A percentile compares a stretch with the other conserved stretches of the same genome.
phyloP scores from a whole-genome alignment of 2,329 filamentous ascomycete species.

The Xylariaceae sp. region DNA sequence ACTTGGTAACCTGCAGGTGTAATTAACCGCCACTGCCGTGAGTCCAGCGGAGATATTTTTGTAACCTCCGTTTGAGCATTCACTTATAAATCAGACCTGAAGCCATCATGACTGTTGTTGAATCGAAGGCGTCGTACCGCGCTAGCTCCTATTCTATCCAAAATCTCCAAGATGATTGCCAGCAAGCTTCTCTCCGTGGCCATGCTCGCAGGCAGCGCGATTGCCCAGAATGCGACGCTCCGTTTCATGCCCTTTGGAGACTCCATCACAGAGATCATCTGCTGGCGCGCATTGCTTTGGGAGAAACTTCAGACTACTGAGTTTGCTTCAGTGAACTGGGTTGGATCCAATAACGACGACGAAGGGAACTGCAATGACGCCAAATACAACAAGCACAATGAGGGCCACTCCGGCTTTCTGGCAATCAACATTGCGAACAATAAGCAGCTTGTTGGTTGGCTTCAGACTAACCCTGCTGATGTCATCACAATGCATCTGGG shows the following conservation, averaged over 20 bases:
- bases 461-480: slow-evolving; percentile 41
- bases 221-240: slow-evolving; percentile 28
- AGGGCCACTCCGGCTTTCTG: slow-evolving; percentile 43
- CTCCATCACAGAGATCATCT: slow-evolving; percentile 43
- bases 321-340: slow-evolving; percentile 38
- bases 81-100: too few relatives aligned
- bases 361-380: slow-evolving; percentile 36
- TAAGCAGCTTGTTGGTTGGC: slow-evolving; percentile 42
- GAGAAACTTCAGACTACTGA: slow-evolving; percentile 39
- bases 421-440: slow-evolving; percentile 43
- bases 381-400: slow-evolving; percentile 42
- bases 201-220: slow-evolving; percentile 16
- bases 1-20: too few relatives aligned
- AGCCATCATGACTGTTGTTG: too few relatives aligned
- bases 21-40: too few relatives aligned
- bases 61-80: too few relatives aligned
- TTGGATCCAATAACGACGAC: slow-evolving; percentile 31
- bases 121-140: background rate
- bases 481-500: slow-evolving; percentile 46
- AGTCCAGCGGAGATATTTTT: too few relatives aligned
- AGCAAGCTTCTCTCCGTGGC: slow-evolving; percentile 18
- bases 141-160: too few relatives aligned
- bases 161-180: slow-evolving; percentile 21
- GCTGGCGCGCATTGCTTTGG: slow-evolving; percentile 43
- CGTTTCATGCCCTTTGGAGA: slow-evolving; percentile 44